Evolutionary conservation across 805 yeast genomes (phyloP), one percentile per base, ranked within the genome.

Genomic region (Teunomyces gatunensis): DNA sequence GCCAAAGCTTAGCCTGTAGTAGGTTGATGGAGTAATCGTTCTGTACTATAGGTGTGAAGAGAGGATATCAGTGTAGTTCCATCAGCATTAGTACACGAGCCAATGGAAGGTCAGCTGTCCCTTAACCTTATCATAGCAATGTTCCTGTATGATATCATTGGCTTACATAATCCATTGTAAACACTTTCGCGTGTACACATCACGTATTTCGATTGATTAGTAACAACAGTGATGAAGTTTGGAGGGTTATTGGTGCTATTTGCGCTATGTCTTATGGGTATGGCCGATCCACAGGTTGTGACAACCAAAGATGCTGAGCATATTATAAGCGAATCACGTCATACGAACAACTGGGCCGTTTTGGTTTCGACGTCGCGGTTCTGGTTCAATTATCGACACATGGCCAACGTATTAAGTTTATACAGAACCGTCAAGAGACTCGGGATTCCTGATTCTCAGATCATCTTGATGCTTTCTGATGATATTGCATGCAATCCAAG

Each of bases 331-430:
- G 55, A 59, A 11, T 58, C 80, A 37, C 57, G 85, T 69, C 80
- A 90, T 56, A 80, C 84, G 28, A 81, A 80, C 59, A 81, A 80
- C 61, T 80, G 84, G 85, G 92, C 99, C 0, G 98, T 94, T 4
- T 71, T 94, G 39, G 97, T 94, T 33, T 89, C 96, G 2, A 92
- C 99, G 1, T 90, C 97, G 10, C 74, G 98, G 50, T 94, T 94
- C 69, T 94, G 99, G 99, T 94, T 94, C 77, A 94, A 94, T 67
- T 94, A 94, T 63, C 78, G 99, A 63, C 99, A 94, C 66, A 89
- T 92, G 89, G 98, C 99, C 33, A 94, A 94, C 67, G 96, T 87
- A 27, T 73, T 94, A 55, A 86, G 96, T 61, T 84, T 94, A 80
- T 94, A 94, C 71, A 78, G 99, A 56, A 94, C 98, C 0, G 98